These are phyloP conservation scores for Batkoa obscura DNA, from an alignment of 371 early-diverging fungal genomes.

Conservation along the genomic window DNA sequence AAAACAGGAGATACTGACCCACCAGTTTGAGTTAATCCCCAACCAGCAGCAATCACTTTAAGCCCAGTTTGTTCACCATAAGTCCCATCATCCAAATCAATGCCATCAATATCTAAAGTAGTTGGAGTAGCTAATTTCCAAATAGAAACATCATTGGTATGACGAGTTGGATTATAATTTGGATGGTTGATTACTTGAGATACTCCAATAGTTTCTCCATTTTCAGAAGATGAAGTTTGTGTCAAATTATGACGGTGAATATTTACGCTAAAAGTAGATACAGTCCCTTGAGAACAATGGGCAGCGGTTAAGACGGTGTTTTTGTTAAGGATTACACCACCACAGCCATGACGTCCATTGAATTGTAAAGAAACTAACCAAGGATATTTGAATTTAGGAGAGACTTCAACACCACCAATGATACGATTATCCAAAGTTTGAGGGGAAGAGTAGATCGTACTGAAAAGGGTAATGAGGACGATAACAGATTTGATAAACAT, in stretches of 20 bases:
- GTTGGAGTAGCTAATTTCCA: not conserved
- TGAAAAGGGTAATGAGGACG: no score
- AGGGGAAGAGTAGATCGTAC: no score
- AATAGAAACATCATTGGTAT: not conserved
- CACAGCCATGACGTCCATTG: not conserved
- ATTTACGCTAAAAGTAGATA: not conserved
- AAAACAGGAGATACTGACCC: not conserved
- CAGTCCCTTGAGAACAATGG: not conserved
- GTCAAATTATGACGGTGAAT: constrained; percentile 3
- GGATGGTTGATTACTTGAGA: not conserved
- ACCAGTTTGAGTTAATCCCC: not conserved
- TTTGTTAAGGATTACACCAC: not conserved
- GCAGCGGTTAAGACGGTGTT: constrained; percentile 3
- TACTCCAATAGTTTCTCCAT: not conserved
- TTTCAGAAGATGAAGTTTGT: not conserved
- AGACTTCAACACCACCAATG: constrained; percentile 4
- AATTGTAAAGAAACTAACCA: not conserved
- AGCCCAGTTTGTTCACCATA: not conserved
- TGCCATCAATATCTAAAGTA: not conserved
- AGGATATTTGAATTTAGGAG: not conserved
- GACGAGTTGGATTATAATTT: not conserved
- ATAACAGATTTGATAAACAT: no score
- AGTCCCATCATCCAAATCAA: not conserved
- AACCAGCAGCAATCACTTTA: not conserved
- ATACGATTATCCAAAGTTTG: no score